A percentile compares a stretch with the other conserved stretches of the same genome.
These are phyloP conservation scores for Lepidium didymum DNA, from an alignment of 345 rosid species.

Conservation along the genomic window DNA sequence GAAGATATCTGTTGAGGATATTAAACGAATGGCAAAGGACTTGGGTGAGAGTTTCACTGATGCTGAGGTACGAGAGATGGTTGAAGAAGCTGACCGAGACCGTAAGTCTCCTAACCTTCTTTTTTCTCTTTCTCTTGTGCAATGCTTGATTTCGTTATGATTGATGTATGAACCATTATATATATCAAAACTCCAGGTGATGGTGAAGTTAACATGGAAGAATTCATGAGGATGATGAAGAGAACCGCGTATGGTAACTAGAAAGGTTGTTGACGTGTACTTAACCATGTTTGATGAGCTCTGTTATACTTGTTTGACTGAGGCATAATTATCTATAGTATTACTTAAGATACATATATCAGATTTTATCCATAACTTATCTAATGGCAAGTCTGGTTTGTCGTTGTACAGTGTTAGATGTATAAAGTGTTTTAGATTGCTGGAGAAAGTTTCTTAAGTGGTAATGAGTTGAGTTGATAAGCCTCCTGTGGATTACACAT, in stretches of 20 bases:
- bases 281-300: not conserved
- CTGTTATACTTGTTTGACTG: not conserved
- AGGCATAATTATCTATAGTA: not conserved
- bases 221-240: constrained; percentile 76
- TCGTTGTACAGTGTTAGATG: not conserved
- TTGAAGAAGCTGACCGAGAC: constrained; percentile 80
- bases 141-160: not conserved
- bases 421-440: not conserved
- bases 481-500: too few species aligned
- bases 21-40: constrained; percentile 65
- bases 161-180: not conserved
- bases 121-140: not conserved
- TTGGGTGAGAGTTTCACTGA: constrained; percentile 76
- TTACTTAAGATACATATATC: not conserved
- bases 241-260: constrained; percentile 51
- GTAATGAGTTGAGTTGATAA: not conserved
- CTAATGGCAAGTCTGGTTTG: not conserved
- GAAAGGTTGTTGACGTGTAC: not conserved
- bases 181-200: constrained; percentile 41
- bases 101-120: constrained; percentile 36
- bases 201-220: constrained; percentile 63
- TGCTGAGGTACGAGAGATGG: constrained; percentile 71
- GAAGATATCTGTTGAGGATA: constrained; percentile 66
- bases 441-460: not conserved
- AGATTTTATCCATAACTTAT: not conserved